Percentiles rank a stretch among this genome's conserved stretches.
Conservation (phyloP, 768 basidiomycete genomes). For the button mushroom (Agaricus bisporus) region DNA sequence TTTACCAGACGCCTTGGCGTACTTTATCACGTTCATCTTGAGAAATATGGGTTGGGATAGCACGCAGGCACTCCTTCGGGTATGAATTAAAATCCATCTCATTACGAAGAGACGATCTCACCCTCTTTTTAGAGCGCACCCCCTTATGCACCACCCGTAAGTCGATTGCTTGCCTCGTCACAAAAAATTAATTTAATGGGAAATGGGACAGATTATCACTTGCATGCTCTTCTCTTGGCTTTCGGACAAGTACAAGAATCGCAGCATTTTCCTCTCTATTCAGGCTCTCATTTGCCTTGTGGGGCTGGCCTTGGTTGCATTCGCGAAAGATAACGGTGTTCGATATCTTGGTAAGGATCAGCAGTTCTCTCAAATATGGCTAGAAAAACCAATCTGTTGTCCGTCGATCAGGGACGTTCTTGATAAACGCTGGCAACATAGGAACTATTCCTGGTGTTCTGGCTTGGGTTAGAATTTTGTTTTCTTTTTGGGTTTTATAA, state of each 20-base stretch:
- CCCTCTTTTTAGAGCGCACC: constrained; percentile 32
- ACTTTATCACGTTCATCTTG: constrained; percentile 43
- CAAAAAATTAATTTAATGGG: background rate
- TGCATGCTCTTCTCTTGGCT: constrained; percentile 41
- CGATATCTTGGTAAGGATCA: constrained; percentile 35
- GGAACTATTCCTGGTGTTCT: constrained; percentile 38
- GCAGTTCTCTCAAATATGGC: background rate
- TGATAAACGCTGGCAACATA: constrained; percentile 36
- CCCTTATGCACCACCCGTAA: constrained; percentile 38
- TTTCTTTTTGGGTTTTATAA: too few relatives aligned
- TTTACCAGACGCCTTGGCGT: constrained; percentile 31
- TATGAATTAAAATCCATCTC: constrained; percentile 15
- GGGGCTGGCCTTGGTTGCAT: constrained; percentile 33
- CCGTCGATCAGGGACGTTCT: constrained; percentile 30
- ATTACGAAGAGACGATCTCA: background rate
- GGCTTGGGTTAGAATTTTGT: constrained; percentile 19
- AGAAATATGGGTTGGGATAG: constrained; percentile 37
- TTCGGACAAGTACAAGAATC: constrained; percentile 37
- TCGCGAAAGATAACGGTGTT: constrained; percentile 27
- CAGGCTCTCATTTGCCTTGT: constrained; percentile 31
- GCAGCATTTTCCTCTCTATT: constrained; percentile 34
- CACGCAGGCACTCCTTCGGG: constrained; percentile 34
- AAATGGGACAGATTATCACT: constrained; percentile 23
- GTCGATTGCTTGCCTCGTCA: constrained; percentile 10
- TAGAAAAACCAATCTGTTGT: background rate